Base-by-base conservation (phyloP, 148 eudicot genomes). In the Diospyros lotus region DNA sequence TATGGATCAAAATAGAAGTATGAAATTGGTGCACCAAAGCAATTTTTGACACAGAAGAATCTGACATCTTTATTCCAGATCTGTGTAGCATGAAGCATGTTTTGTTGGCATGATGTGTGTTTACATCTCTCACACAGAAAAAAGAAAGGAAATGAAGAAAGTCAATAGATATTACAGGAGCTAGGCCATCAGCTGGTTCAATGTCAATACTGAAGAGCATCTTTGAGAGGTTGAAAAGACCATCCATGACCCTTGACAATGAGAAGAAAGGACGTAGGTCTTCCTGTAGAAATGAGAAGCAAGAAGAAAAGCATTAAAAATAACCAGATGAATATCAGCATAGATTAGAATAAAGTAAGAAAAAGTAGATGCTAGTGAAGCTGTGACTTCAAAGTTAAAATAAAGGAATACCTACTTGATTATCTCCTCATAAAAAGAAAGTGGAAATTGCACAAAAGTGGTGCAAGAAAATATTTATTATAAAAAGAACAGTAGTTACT, bases 1-100 rank as follows among this genome's bases (percentile, higher is more conserved):
- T 91, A 93, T 61, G 98, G 96, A 84, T 93, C 98, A 80, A 93
- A 93, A 80, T 91, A 93, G 80, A 93, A 93, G 82, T 89, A 93
- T 40, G 96, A 84, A 68, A 84, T 67, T 51, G 98, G 84, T 73
- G 77, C 80, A n/a, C 94, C 96, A 2, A 84, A 79, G 53, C 89
- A 81, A 86, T 86, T 96, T 75, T 89, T 93, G 72, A 93, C 83
- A 40, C 86, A 68, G 74, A 89, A 93, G 78, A 93, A 91, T 68
- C 79, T 75, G 58, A 93, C 92, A 82, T 89, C 96, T 55, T 77
- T 84, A 76, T 89, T 80, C 96, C 98, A 91, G 41, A 91, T 93
- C 96, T 93, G 62, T 38, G 75, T 40, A 71, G 28, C 4, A 17
- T 58, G 8, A 58, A 15, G 5, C 3, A 2, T 58, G 8, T 3